Conservation (phyloP, 768 basidiomycete species). For the Crassisporium funariophilum region DNA sequence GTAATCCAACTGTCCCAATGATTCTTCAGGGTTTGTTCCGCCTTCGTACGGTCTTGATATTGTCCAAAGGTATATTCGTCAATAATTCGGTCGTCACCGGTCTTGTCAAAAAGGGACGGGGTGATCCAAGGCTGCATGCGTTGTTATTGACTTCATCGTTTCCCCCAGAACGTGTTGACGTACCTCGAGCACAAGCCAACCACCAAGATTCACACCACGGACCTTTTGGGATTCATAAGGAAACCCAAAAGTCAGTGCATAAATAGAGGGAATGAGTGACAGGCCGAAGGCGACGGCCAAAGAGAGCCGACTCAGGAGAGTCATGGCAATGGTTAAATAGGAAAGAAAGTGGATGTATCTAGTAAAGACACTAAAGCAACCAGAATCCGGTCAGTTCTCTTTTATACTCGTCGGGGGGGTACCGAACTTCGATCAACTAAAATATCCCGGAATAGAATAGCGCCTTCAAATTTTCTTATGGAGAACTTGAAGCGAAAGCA, state of each 20-base stretch:
- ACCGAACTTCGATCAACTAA: background rate
- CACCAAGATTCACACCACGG: slow-evolving; percentile 83
- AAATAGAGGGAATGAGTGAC: slow-evolving; percentile 19
- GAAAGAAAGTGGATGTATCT: too few relatives aligned
- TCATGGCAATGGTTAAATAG: slow-evolving; percentile 5
- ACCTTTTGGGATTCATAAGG: slow-evolving; percentile 72
- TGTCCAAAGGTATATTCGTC: slow-evolving; percentile 16
- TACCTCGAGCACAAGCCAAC: slow-evolving; percentile 52
- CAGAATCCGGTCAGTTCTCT: too few relatives aligned
- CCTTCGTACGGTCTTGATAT: slow-evolving; percentile 5
- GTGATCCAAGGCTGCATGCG: slow-evolving; percentile 65
- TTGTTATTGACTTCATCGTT: slow-evolving; percentile 4
- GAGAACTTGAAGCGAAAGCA: too few relatives aligned
- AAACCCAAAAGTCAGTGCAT: slow-evolving; percentile 52
- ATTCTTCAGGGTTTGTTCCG: background rate
- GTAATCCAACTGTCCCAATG: slow-evolving; percentile 83
- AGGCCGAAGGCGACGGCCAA: slow-evolving; percentile 4
- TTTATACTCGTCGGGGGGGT: too few relatives aligned
- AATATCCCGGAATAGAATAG: too few relatives aligned
- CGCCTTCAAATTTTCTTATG: too few relatives aligned
- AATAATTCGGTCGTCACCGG: slow-evolving; percentile 9
- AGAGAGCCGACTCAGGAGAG: background rate
- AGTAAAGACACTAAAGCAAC: too few relatives aligned
- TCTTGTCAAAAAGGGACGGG: slow-evolving; percentile 13
- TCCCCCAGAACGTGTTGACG: slow-evolving; percentile 6